Evolutionary conservation across 257 asterid genomes (phyloP).

Genomic region (Eustoma russellianum): DNA sequence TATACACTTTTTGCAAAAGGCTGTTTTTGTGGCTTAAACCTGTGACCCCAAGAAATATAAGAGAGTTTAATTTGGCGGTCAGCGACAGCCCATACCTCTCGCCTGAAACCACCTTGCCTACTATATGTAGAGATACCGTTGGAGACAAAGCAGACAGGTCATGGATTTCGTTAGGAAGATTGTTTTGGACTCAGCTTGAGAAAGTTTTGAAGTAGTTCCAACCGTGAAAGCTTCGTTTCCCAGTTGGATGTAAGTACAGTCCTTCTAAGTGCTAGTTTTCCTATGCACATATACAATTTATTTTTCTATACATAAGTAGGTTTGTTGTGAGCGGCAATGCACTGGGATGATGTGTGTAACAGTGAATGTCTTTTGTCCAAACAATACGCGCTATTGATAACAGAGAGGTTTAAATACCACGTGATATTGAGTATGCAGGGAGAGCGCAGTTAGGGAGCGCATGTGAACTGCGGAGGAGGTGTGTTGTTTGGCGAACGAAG

Average conservation of each 20-base stretch:
- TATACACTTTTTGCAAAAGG: too few relatives aligned
- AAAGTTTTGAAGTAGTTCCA: constrained; percentile 53
- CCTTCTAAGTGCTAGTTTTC: background rate
- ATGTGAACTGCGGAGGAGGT: too few relatives aligned
- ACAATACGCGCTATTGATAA: too few relatives aligned
- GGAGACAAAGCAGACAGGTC: constrained; percentile 21
- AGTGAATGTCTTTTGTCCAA: too few relatives aligned
- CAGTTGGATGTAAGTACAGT: background rate
- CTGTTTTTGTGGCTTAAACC: too few relatives aligned
- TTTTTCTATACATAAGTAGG: constrained; percentile 4
- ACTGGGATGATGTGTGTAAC: too few relatives aligned
- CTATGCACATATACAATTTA: background rate
- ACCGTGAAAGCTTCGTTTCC: constrained; percentile 12
- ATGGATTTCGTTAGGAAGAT: constrained; percentile 44
- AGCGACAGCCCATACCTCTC: constrained; percentile 15
- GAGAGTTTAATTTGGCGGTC: constrained; percentile 33
- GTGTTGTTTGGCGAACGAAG: too few relatives aligned
- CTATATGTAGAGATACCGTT: constrained; percentile 12
- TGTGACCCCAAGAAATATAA: too few relatives aligned
- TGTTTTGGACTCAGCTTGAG: constrained; percentile 76
- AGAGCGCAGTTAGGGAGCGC: too few relatives aligned
- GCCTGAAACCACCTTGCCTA: constrained; percentile 15
- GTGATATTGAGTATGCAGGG: too few relatives aligned
- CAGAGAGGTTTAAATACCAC: too few relatives aligned
- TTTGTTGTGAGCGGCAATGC: too few relatives aligned